These are phyloP conservation scores for Agastache rugosa DNA, from an alignment of 257 asterid species.

Conservation along the genomic window DNA sequence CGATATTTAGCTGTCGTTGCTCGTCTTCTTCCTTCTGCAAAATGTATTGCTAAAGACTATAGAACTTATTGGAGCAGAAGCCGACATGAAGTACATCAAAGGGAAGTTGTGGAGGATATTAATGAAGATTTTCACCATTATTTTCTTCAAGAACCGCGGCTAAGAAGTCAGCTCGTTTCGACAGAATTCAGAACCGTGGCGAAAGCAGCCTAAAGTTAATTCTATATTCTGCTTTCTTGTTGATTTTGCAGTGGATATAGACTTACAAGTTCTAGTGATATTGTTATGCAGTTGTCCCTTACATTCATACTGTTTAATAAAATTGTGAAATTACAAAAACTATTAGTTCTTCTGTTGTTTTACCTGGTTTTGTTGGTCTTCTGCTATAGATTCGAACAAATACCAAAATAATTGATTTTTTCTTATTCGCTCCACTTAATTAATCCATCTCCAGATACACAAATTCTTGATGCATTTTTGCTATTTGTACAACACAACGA, in stretches of 20 bases:
- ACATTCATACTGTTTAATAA: slow-evolving; percentile 1
- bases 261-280: slow-evolving; percentile 19
- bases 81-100: slow-evolving; percentile 17
- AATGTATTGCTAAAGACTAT: slow-evolving; percentile 17
- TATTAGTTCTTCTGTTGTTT: background rate
- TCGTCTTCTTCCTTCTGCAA: background rate
- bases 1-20: background rate
- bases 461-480: slow-evolving; percentile 24
- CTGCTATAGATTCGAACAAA: background rate
- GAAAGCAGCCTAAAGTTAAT: slow-evolving; percentile 30
- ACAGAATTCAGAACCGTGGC: slow-evolving; percentile 5
- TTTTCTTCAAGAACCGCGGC: background rate
- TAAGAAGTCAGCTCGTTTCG: slow-evolving; percentile 25
- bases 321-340: slow-evolving; percentile 15
- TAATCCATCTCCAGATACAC: slow-evolving; percentile 16
- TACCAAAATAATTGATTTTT: background rate
- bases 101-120: slow-evolving; percentile 24
- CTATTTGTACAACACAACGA: slow-evolving; percentile 30
- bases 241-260: slow-evolving; percentile 42
- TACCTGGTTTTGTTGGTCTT: too few relatives aligned
- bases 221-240: slow-evolving; percentile 33
- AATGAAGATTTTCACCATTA: slow-evolving; percentile 8
- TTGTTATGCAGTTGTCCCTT: slow-evolving; percentile 15
- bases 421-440: slow-evolving; percentile 24
- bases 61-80: slow-evolving; percentile 39